Evolutionary conservation across 2,329 filamentous ascomycete genomes (phyloP), one percentile per base, ranked within the genome.

Genomic region (Chrysosphaeria jannelii): DNA sequence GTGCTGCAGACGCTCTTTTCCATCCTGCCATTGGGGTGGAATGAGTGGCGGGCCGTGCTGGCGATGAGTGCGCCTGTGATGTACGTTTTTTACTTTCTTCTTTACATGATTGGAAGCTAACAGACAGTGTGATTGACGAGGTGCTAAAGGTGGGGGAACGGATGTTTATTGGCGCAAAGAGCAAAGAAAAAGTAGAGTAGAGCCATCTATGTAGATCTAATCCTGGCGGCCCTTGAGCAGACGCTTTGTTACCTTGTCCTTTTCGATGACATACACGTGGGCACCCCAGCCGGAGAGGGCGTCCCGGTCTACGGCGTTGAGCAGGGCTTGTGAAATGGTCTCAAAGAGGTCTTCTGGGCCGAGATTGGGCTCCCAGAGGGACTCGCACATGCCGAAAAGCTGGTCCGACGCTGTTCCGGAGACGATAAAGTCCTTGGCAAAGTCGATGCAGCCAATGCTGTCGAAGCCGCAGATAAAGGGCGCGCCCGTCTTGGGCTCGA

Each of bases 401-500:
- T 97, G 85, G 46, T 97, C 81, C 36, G 72, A 81, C 24, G 85
- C 85, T 13, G 85, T 97, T 29, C 85, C 85, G 36, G 70, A 75
- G 35, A 97, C 85, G 43, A 97, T 93, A 46, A 97, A 97, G 52
- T 97, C 85, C 57, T 91, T 91, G 33, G 85, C 85, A 47, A 91
- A 91, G 51, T 97, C 85, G 46, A 97, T 97, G 50, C 85, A 97
- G 35, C 85, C 85, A 46, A 97, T 97, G 46, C 72, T 88, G 53
- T 97, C 85, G 44, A 97, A 97, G 10, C 85, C 85, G 48, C 85
- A 97, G 47, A 97, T 91, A 48, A 93, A 97, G 9, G 85, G 85
- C 55, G 79, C 68, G 29, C 75, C 72, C 22, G 72, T 81, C 47
- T 79, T 93, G 44, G 74, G 72, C 41, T 97, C 85, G 44, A 97